Evolutionary conservation across 352 stramenopile genomes (phyloP).

Genomic region (Achlya hypogyna): DNA sequence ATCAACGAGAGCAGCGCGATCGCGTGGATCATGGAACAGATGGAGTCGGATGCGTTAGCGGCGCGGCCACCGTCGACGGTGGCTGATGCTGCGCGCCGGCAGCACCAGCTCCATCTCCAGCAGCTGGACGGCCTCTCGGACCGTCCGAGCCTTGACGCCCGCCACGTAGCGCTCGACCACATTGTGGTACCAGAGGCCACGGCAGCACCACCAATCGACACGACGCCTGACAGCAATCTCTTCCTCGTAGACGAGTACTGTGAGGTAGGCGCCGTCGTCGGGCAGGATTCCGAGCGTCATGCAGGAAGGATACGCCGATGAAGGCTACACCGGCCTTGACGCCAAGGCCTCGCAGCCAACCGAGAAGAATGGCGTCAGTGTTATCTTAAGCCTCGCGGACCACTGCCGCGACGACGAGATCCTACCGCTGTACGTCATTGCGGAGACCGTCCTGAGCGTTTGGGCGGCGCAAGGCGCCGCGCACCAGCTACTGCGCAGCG

Average conservation of each 20-base stretch:
- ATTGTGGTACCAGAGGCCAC: no score
- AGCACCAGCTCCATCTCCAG: neutral
- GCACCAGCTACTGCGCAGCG: constrained; percentile 5
- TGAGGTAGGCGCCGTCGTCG: neutral
- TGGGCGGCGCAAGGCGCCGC: constrained; percentile 4
- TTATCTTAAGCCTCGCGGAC: constrained; percentile 11
- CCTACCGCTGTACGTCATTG: constrained; percentile 16
- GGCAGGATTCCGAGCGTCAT: neutral
- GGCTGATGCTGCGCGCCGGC: no score
- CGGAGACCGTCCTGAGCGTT: constrained; percentile 4
- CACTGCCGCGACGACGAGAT: constrained; percentile 19
- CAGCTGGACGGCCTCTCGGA: constrained; percentile 7
- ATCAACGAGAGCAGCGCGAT: constrained; percentile 64
- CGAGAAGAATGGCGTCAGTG: neutral
- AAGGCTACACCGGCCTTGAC: neutral
- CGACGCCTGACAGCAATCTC: neutral
- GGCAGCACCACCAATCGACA: no score
- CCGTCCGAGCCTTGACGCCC: no score
- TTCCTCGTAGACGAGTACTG: constrained; percentile 10
- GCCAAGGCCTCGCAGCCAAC: neutral
- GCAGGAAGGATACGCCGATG: neutral
- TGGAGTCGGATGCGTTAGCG: constrained; percentile 56
- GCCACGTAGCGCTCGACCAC: no score
- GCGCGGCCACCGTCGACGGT: neutral
- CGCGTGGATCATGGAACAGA: constrained; percentile 85